Conservation (phyloP, 345 rosid species). For the Orychophragmus violaceus region DNA sequence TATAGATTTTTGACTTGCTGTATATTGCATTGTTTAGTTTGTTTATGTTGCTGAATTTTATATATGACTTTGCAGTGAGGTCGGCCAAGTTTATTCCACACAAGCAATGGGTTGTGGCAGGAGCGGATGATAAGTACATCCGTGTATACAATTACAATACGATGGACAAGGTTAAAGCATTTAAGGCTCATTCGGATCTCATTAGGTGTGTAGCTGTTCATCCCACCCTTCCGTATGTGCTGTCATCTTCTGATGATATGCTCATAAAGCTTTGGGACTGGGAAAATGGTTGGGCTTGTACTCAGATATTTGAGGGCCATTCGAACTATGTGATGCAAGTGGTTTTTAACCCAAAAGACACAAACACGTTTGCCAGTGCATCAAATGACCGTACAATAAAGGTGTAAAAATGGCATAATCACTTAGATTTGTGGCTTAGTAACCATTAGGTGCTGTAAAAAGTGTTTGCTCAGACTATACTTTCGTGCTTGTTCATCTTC, state of each 20-base stretch:
- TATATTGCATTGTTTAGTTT: not conserved
- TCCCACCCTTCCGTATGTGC: constrained; percentile 82
- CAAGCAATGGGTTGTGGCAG: constrained; percentile 94
- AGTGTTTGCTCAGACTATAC: not conserved
- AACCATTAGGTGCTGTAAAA: not conserved
- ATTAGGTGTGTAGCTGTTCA: constrained; percentile 92
- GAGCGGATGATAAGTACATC: constrained; percentile 85
- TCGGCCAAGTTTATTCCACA: constrained; percentile 85
- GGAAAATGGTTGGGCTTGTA: constrained; percentile 96
- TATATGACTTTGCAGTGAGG: constrained; percentile 54
- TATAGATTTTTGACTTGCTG: not conserved
- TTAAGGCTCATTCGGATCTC: constrained; percentile 95
- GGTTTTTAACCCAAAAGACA: constrained; percentile 83
- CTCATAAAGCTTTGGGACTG: constrained; percentile 99
- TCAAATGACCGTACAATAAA: constrained; percentile 91
- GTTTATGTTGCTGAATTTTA: not conserved
- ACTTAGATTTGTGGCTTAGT: not conserved
- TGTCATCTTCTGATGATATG: constrained; percentile 98
- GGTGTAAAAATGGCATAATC: constrained; percentile 33
- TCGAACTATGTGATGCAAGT: constrained; percentile 99
- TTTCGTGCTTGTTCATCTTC: constrained; percentile 20
- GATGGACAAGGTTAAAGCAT: constrained; percentile 81
- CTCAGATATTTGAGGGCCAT: constrained; percentile 94
- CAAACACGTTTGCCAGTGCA: constrained; percentile 94
- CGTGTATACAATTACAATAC: constrained; percentile 94